Percentiles rank a stretch among this genome's conserved stretches.
These are phyloP conservation scores for Hygrocybe punicea DNA, from an alignment of 768 basidiomycete species.

Conservation along the genomic window DNA sequence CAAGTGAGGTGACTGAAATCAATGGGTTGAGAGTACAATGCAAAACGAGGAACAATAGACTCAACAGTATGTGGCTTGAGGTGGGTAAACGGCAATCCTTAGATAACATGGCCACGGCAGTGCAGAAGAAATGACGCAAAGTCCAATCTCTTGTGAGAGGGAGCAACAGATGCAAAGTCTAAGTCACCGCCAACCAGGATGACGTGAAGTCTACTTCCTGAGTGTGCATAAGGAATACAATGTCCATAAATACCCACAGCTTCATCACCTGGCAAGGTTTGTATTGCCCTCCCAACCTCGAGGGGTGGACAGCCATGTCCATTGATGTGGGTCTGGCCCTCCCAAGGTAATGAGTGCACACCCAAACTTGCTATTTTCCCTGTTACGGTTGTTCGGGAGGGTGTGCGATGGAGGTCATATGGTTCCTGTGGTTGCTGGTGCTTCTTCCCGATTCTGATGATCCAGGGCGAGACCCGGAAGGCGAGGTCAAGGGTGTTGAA, in stretches of 20 bases:
- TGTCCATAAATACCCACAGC: not conserved
- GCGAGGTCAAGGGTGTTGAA: conserved; percentile 36
- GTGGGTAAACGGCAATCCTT: no score
- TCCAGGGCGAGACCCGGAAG: conserved; percentile 38
- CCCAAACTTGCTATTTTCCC: no score
- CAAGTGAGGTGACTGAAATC: not conserved
- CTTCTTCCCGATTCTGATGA: conserved; percentile 31
- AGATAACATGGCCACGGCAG: no score
- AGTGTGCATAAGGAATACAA: not conserved
- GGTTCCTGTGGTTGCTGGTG: conserved; percentile 3
- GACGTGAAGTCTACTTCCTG: not conserved
- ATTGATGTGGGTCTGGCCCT: not conserved
- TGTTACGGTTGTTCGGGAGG: no score
- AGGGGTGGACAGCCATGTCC: not conserved
- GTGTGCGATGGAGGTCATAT: conserved; percentile 27
- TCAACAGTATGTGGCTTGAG: no score
- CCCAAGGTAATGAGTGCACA: no score
- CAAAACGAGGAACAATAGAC: no score
- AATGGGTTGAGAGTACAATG: no score
- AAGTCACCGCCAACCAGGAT: no score
- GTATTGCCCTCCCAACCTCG: not conserved
- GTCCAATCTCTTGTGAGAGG: no score
- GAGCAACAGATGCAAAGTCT: no score
- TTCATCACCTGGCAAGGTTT: not conserved
- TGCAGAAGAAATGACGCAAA: no score